A percentile compares a stretch with the other conserved stretches of the same genome.
These are phyloP conservation scores for Phoma sp. DNA, from an alignment of 2,329 filamentous ascomycete genomes.

Conservation along the genomic window DNA sequence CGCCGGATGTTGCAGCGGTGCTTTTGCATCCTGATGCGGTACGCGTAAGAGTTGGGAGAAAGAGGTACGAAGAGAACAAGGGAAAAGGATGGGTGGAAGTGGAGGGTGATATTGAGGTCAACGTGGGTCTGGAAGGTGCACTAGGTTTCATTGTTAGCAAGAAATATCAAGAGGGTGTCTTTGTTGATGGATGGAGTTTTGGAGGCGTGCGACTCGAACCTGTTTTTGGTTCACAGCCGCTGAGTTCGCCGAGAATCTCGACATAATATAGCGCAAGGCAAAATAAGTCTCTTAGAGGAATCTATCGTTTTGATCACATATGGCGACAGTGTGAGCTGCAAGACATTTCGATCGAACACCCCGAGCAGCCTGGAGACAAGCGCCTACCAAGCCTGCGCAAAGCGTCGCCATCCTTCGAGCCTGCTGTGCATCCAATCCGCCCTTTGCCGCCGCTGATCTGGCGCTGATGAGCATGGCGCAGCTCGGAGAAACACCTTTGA, in stretches of 20 bases:
- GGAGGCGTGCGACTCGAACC: conserved; percentile 48
- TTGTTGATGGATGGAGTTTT: conserved; percentile 48
- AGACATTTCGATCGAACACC: too few relatives aligned
- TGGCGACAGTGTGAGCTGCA: too few relatives aligned
- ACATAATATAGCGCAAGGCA: neutral
- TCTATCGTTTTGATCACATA: too few relatives aligned
- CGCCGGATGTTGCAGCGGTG: conserved; percentile 47
- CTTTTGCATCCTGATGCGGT: conserved; percentile 48
- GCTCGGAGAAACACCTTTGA: neutral
- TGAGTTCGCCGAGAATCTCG: neutral
- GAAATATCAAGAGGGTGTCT: conserved; percentile 39
- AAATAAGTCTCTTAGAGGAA: too few relatives aligned
- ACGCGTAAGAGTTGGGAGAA: conserved; percentile 41
- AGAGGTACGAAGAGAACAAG: conserved; percentile 36
- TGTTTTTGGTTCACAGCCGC: conserved; percentile 28
- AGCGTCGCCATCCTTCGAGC: neutral
- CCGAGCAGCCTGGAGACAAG: too few relatives aligned
- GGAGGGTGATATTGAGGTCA: conserved; percentile 45
- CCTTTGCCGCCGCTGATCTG: neutral
- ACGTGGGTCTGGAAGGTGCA: conserved; percentile 46
- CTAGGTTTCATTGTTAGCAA: conserved; percentile 47
- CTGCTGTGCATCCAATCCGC: neutral
- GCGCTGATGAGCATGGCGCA: neutral
- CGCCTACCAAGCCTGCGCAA: too few relatives aligned
- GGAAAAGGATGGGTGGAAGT: conserved; percentile 48